Evolutionary conservation across 768 basidiomycete genomes (phyloP).

Genomic region (Kwoniella botswanensis): DNA sequence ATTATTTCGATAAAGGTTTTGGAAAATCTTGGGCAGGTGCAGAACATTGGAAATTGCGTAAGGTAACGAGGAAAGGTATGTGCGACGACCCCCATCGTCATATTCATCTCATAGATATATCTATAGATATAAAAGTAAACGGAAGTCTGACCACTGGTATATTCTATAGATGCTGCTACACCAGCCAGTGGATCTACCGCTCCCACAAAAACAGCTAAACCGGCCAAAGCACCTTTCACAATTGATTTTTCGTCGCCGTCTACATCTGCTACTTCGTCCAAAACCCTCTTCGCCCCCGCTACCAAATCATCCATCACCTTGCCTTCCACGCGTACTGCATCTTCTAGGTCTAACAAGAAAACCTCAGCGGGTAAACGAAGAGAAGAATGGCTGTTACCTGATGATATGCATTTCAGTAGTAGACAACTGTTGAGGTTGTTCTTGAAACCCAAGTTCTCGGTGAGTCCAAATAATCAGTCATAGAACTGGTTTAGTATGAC

Average conservation of each 20-base stretch:
- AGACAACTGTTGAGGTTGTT: conserved; percentile 88
- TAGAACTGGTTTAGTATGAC: neutral
- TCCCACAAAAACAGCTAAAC: conserved; percentile 59
- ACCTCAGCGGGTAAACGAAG: conserved; percentile 47
- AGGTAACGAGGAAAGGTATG: conserved; percentile 77
- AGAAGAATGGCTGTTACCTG: conserved; percentile 75
- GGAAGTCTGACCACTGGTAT: neutral
- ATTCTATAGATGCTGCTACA: conserved; percentile 42
- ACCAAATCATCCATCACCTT: conserved; percentile 46
- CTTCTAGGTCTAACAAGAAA: conserved; percentile 30
- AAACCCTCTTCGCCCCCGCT: conserved; percentile 53
- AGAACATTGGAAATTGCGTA: conserved; percentile 95
- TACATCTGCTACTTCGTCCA: conserved; percentile 36
- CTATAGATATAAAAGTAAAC: neutral
- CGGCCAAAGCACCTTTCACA: conserved; percentile 53
- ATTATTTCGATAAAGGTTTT: conserved; percentile 84
- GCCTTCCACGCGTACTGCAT: conserved; percentile 17
- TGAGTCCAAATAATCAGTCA: conserved; percentile 60
- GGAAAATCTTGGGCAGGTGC: conserved; percentile 98
- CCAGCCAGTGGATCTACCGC: conserved; percentile 62
- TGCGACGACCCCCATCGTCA: conserved; percentile 4
- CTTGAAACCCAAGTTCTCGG: conserved; percentile 92
- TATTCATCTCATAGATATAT: neutral
- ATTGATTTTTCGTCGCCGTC: conserved; percentile 60
- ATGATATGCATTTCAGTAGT: conserved; percentile 97